Evolutionary conservation across 106 monocot genomes (phyloP), one percentile per base, ranked within the genome.

Genomic region (Dioscorea dumetorum): DNA sequence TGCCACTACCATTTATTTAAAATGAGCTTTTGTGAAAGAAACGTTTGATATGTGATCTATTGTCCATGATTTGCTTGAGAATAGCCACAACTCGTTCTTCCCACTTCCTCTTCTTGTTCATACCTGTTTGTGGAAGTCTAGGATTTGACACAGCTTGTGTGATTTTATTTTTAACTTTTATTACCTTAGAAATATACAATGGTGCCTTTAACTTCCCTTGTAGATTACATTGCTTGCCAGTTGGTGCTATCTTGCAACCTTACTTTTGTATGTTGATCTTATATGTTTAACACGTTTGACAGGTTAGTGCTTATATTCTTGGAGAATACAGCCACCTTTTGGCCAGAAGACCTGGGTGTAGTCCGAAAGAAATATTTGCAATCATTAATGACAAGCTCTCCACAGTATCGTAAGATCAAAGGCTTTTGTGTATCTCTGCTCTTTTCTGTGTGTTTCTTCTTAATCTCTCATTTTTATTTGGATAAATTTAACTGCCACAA

Each of bases 291-390:
- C 50, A 1, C 24, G 59, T 75, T 24, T 58, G 50, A 77, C 75
- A 99, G 97, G 89, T 99, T 8, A 90, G 97, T 87, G 92, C 97
- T 13, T 99, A 99, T 78, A 80, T 99, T 84, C 89, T 99, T 64
- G 97, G 97, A 63, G 97, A 99, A 68, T 99, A 87, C 68, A 77
- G 97, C 68, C 97, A 99, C 73, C 87, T 93, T 77, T 87, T 99
- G 82, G 84, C 72, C 17, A 82, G 84, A 79, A 92, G 92, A 81
- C 97, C 97, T 62, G 92, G 97, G 7, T 99, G 89, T 67, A 90
- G 74, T 54, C 97, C 97, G 18, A 99, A 87, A 74, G 97, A 99
- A 69, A 83, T 99, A 33, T 99, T 99, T 74, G 24, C 80, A 28
- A 81, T 99, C 49, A 78, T 99, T 51, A 87, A 90, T 72, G 92